A percentile compares a stretch with the other conserved stretches of the same genome.
Evolutionary conservation across 169 alveolate species (phyloP).

Genomic region (Babesia bigemina): DNA sequence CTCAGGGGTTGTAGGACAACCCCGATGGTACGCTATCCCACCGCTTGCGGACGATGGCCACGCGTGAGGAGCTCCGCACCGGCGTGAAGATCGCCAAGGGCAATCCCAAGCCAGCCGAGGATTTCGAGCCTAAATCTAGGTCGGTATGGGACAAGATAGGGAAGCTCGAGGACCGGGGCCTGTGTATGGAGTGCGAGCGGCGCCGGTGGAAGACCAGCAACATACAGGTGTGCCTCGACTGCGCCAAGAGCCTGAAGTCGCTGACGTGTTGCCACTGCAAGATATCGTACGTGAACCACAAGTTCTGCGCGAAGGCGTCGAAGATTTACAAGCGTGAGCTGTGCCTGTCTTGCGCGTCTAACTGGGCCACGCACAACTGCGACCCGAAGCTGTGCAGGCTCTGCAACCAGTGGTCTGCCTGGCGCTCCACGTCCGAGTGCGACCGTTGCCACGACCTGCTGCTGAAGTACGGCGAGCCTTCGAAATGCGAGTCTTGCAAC

Average conservation of each 20-base stretch:
- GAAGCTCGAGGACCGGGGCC: constrained; percentile 31
- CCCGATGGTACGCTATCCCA: neutral
- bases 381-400: constrained; percentile 64
- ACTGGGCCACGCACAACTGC: constrained; percentile 49
- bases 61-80: constrained; percentile 32
- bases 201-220: constrained; percentile 45
- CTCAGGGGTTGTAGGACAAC: neutral
- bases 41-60: neutral
- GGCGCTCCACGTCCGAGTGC: constrained; percentile 65
- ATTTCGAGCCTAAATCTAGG: neutral
- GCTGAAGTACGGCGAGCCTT: constrained; percentile 56
- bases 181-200: constrained; percentile 60
- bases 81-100: constrained; percentile 27
- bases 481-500: constrained; percentile 53
- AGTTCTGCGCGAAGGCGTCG: constrained; percentile 60
- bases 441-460: constrained; percentile 48
- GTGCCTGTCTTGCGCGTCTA: constrained; percentile 63
- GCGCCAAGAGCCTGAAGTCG: constrained; percentile 25
- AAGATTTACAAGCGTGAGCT: constrained; percentile 39
- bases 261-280: constrained; percentile 66
- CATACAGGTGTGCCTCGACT: constrained; percentile 45
- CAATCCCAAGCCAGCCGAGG: neutral
- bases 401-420: constrained; percentile 69
- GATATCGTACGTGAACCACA: constrained; percentile 35
- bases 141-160: constrained; percentile 53